Percentiles rank a stretch among this genome's conserved stretches.
These are phyloP conservation scores for Xylariales sp. DNA, from an alignment of 2,329 filamentous ascomycete genomes.

Conservation along the genomic window DNA sequence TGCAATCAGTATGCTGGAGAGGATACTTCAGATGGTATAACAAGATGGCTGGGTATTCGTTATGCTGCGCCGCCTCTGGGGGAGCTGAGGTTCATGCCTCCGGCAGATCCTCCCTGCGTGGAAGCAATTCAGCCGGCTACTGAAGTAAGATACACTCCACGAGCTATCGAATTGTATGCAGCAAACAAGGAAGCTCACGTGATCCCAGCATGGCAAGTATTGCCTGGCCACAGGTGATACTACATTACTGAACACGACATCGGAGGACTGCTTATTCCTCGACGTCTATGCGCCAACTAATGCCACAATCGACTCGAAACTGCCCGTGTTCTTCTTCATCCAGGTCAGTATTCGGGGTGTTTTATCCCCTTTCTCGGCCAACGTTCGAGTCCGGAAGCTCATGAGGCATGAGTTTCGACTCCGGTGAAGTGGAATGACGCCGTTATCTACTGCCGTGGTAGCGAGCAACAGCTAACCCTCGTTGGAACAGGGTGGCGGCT, in stretches of 20 bases:
- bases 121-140: conserved; percentile 46
- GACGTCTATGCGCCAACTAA: conserved; percentile 57
- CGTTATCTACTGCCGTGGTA: too few species aligned
- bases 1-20: conserved; percentile 64
- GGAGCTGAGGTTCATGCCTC: conserved; percentile 60
- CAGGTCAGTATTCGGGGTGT: too few species aligned
- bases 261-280: conserved; percentile 67
- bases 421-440: too few species aligned
- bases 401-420: too few species aligned
- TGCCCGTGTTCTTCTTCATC: conserved; percentile 60
- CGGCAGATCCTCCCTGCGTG: conserved; percentile 53
- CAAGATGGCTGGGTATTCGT: conserved; percentile 69
- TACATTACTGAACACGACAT: conserved; percentile 11
- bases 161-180: background rate
- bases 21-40: conserved; percentile 48
- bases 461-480: too few species aligned
- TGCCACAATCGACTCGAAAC: conserved; percentile 40
- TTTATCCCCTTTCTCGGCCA: too few species aligned
- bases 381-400: too few species aligned
- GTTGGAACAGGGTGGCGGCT: conserved; percentile 63
- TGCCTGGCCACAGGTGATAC: conserved; percentile 20
- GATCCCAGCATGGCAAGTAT: conserved; percentile 20
- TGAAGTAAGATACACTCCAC: conserved; percentile 33
- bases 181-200: background rate
- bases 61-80: conserved; percentile 68